phyloP scores from a whole-genome alignment of 805 yeast species.

The Pichia eremophila region DNA sequence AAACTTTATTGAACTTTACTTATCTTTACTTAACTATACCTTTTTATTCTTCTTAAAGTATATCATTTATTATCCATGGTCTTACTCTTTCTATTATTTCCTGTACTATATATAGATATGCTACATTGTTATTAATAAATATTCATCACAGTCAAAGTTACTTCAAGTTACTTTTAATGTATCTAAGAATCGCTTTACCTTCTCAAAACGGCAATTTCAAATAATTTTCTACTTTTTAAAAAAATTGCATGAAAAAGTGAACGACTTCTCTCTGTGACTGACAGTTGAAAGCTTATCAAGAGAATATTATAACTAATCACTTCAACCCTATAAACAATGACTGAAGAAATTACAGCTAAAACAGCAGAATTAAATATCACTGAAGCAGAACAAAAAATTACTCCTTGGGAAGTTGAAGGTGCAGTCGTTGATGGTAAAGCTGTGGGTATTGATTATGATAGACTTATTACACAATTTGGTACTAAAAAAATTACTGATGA shows the following conservation, averaged over 20 bases:
- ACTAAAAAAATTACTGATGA: conserved; percentile 64
- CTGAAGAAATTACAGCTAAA: conserved; percentile 9
- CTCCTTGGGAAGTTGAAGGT: conserved; percentile 99
- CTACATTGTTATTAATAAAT: too few species aligned
- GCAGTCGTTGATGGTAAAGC: conserved; percentile 91
- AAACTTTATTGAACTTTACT: background rate
- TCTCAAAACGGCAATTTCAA: background rate
- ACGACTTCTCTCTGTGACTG: too few species aligned
- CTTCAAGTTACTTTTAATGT: too few species aligned
- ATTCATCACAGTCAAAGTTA: too few species aligned
- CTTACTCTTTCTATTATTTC: background rate
- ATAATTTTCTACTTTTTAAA: background rate
- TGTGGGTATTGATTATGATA: conserved; percentile 88
- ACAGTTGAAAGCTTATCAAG: too few species aligned
- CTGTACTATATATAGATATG: too few species aligned
- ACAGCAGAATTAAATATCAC: conserved; percentile 16
- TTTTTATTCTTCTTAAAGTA: too few species aligned
- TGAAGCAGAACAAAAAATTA: conserved; percentile 46
- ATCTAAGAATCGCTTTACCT: background rate
- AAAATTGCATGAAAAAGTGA: too few species aligned
- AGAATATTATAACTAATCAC: too few species aligned
- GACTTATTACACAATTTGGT: conserved; percentile 80
- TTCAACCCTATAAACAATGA: background rate
- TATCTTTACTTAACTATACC: too few species aligned
- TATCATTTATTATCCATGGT: too few species aligned